Conservation (phyloP, 2,329 filamentous ascomycete species). For the Metarhizium anisopliae region DNA sequence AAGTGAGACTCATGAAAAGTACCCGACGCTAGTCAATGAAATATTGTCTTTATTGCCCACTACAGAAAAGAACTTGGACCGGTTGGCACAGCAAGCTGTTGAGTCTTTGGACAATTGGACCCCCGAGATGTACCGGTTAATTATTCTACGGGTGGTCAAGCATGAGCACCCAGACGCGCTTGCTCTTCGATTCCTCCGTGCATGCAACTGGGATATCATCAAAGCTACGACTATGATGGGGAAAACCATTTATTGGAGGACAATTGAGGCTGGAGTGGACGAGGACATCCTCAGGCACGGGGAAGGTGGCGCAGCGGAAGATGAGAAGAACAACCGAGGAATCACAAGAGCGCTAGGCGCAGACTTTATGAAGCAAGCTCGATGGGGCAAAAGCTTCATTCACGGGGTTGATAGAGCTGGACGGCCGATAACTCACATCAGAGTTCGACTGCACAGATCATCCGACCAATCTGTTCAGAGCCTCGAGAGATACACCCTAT, state of each 20-base stretch:
- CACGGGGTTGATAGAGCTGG: constrained; percentile 73
- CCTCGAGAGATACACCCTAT: constrained; percentile 77
- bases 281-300: constrained; percentile 68
- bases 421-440: constrained; percentile 71
- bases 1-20: constrained; percentile 46
- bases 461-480: constrained; percentile 69
- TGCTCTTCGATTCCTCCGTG: constrained; percentile 66
- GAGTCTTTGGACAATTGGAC: constrained; percentile 63
- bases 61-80: constrained; percentile 73
- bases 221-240: constrained; percentile 83
- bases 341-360: constrained; percentile 53
- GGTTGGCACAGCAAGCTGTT: constrained; percentile 70
- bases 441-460: constrained; percentile 65
- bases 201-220: constrained; percentile 82
- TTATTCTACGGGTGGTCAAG: constrained; percentile 85
- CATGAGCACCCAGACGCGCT: constrained; percentile 80
- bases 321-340: constrained; percentile 44
- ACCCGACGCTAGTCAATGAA: constrained; percentile 19
- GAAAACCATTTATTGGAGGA: constrained; percentile 80
- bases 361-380: constrained; percentile 72
- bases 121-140: constrained; percentile 63
- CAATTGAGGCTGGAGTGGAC: constrained; percentile 71
- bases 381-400: constrained; percentile 78
- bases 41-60: constrained; percentile 27
- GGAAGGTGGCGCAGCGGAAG: constrained; percentile 53